Conservation (phyloP, 495 filamentous ascomycete genomes). For the Cryomyces antarcticus region DNA sequence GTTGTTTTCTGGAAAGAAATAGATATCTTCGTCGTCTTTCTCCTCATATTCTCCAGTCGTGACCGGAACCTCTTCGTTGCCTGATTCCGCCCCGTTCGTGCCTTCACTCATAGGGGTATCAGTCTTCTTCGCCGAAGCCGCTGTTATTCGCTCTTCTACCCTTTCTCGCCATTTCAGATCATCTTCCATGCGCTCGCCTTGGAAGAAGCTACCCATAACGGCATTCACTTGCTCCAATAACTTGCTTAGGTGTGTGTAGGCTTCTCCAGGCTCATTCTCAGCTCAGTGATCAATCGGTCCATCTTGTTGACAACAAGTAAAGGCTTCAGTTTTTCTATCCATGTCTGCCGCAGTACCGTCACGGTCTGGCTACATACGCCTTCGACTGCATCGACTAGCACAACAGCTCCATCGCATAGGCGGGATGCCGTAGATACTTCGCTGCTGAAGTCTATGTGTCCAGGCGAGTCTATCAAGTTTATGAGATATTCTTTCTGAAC, state of each 20-base stretch:
- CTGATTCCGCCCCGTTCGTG: conserved; percentile 24
- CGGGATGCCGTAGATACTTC: conserved; percentile 93
- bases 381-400: conserved; percentile 95
- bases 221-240: conserved; percentile 92
- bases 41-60: conserved; percentile 47
- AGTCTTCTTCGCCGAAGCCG: conserved; percentile 25
- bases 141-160: conserved; percentile 60
- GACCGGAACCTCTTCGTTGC: conserved; percentile 13
- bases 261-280: conserved; percentile 80
- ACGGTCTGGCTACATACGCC: conserved; percentile 97
- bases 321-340: conserved; percentile 89
- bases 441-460: conserved; percentile 96
- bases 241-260: conserved; percentile 74
- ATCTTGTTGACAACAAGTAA: conserved; percentile 97
- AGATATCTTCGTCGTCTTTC: conserved; percentile 88
- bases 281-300: conserved; percentile 78
- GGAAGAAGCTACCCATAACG: conserved; percentile 91
- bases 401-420: conserved; percentile 83
- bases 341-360: conserved; percentile 84
- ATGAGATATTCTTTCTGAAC: conserved; percentile 70
- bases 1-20: conserved; percentile 94
- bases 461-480: conserved; percentile 94
- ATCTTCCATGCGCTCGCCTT: conserved; percentile 97
- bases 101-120: conserved; percentile 28
- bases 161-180: conserved; percentile 90